Percentiles rank a stretch among this genome's conserved stretches.
phyloP scores from a whole-genome alignment of 345 rosid genomes.

The Moringa oleifera region DNA sequence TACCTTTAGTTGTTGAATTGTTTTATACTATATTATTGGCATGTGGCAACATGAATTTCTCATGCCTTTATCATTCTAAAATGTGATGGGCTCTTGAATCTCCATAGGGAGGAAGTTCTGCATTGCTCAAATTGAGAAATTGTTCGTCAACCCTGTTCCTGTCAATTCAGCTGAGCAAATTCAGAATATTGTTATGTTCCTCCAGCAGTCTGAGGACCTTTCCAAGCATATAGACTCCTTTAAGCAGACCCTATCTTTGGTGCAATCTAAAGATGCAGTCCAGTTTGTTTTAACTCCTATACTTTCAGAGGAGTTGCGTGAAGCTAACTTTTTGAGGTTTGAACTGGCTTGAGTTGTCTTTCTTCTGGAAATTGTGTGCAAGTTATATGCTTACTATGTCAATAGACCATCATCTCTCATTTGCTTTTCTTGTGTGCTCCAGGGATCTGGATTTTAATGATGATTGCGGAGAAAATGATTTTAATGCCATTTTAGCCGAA shows the following conservation, averaged over 20 bases:
- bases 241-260: constrained; percentile 57
- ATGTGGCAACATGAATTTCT: background rate
- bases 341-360: background rate
- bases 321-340: constrained; percentile 59
- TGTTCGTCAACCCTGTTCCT: constrained; percentile 43
- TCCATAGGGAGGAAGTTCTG: constrained; percentile 64
- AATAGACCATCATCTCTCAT: constrained; percentile 1
- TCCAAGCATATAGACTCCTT: constrained; percentile 67
- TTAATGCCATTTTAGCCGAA: constrained; percentile 75
- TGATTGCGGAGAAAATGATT: constrained; percentile 51
- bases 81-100: constrained; percentile 11
- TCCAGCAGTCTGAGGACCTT: constrained; percentile 64
- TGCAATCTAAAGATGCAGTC: constrained; percentile 42
- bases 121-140: constrained; percentile 57
- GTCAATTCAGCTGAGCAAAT: constrained; percentile 59
- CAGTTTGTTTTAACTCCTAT: constrained; percentile 57
- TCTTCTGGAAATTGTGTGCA: constrained; percentile 1
- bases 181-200: constrained; percentile 67
- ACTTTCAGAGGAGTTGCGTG: constrained; percentile 52
- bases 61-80: background rate
- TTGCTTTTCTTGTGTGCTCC: constrained; percentile 11
- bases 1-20: background rate
- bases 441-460: constrained; percentile 45
- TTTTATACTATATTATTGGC: constrained; percentile 1
- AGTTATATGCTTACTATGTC: background rate